Evolutionary conservation across 805 yeast species (phyloP).

Genomic region (Candida nitratophila): DNA sequence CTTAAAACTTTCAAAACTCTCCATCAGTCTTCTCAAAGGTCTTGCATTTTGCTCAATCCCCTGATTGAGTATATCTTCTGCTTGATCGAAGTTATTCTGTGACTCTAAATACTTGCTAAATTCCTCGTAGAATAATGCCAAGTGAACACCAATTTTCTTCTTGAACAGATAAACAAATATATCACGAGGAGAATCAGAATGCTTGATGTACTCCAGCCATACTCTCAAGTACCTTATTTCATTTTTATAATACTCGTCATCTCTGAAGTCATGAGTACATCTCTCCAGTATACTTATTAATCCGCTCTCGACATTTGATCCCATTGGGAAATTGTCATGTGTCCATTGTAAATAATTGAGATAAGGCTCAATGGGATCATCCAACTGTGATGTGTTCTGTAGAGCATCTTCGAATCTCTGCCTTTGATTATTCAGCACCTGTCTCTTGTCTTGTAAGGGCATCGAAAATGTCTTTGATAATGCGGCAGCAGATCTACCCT

Average conservation of each 20-base stretch:
- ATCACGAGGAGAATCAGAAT: conserved; percentile 63
- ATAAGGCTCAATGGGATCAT: conserved; percentile 78
- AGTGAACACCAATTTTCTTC: conserved; percentile 59
- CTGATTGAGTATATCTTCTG: conserved; percentile 47
- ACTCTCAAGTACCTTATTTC: conserved; percentile 75
- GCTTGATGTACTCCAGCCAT: conserved; percentile 74
- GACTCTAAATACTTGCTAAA: conserved; percentile 61
- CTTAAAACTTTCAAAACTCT: conserved; percentile 37
- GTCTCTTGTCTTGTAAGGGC: conserved; percentile 12
- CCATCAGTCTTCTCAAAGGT: conserved; percentile 45
- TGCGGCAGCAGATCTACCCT: conserved; percentile 63
- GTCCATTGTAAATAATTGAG: conserved; percentile 76
- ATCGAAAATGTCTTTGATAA: conserved; percentile 38
- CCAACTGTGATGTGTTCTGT: conserved; percentile 40
- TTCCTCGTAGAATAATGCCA: conserved; percentile 72
- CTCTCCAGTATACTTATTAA: conserved; percentile 58
- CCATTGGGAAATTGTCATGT: conserved; percentile 55
- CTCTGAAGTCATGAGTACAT: conserved; percentile 64
- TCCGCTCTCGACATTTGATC: conserved; percentile 53
- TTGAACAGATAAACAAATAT: conserved; percentile 64
- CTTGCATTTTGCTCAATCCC: conserved; percentile 60
- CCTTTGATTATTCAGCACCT: conserved; percentile 26
- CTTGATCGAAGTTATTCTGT: conserved; percentile 41
- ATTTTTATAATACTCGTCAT: conserved; percentile 60
- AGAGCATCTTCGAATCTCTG: conserved; percentile 44